Base-by-base conservation (phyloP, 2,329 filamentous ascomycete genomes). In the Balansia obtecta region DNA sequence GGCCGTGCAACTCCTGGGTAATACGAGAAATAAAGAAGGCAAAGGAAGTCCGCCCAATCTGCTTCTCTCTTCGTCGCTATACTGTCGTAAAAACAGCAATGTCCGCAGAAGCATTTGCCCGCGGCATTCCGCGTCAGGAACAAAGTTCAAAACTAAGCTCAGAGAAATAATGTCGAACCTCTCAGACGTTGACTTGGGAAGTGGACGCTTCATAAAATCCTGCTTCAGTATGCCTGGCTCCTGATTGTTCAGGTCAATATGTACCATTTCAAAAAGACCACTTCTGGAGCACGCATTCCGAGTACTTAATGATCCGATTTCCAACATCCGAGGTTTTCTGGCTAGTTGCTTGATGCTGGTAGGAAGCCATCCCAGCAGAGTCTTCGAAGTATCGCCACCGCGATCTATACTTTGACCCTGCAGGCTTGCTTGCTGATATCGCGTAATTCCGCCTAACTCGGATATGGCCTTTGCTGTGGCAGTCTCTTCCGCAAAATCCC, bases 81-180 rank as follows among this genome's bases (percentile, higher is more conserved):
- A 11, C 41, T 55, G 38, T 43, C 68, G 77, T 43, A 95, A 70
- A 61, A 95, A 95, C 18, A 77, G 68, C 13, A 84, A 73, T 34
- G 85, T 89, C 40, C 86, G 79, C 48, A 77, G 73, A 49, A 98
- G 76, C 93, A 98, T 98, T 52, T 86, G 79, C 2, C 93, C 93
- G 58, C 90, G 78, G 4, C 75, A 77, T 33, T 69, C 68, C 3
- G 88, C 77, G 57, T 90, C 83, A 0, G 91, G 87, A 3, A 97
- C 90, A 62, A 89, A 98, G 66, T 98, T 98, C 55, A 98, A 74
- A 5, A 98, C 93, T 49, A 98, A 71, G 9, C 89, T 95, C 22
- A 98, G 73, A 46, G 89, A 95, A 60, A 98, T 84, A 48, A 97
- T 79, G 63, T 98, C 88, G 63, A 97, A 97, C 20, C 72, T 72